Base-by-base conservation (phyloP, 2,329 filamentous ascomycete species). In the Fusarium foetens region DNA sequence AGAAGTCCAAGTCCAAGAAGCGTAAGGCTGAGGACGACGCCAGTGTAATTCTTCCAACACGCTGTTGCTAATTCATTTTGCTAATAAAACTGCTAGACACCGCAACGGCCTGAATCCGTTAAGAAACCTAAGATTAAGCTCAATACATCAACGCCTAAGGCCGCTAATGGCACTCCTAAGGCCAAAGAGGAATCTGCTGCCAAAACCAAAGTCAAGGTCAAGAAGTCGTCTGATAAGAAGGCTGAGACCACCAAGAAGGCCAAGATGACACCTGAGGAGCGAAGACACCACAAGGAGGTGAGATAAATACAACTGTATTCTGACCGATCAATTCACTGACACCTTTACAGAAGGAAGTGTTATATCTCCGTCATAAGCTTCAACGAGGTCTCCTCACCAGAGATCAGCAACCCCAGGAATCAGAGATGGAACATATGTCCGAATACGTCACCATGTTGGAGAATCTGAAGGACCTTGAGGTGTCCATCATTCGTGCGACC, bases 281-380 rank as follows among this genome's bases (percentile, higher is more conserved):
- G 86, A 73, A 85, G 84, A 38, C 77, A 82, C 38, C 88, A 89
- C 77, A 92, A 91, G 79, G 86, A 90, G 83, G 89, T 87, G 82
- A 84, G 81, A 45, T 14, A 31, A 36, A 16, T 21, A 39, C 6
- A 29, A 9, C 35, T 25, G 9, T 25, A 19, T 31, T 7, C 25
- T 23, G 19, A 17, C 25, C 14, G 49, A 53, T n/a, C 19, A 29
- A 38, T 41, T 35, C 25, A 57, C 83, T 87, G 76, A 88, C 71
- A 57, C 60, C 8, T 42, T 36, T 60, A 52, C 73, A 93, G 87
- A 91, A 90, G 74, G 91, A 93, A 75, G 94, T 99, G n/a, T 85
- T 98, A 36, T 98, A 97, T 81, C 88, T 98, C 42, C 93, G 96
- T 71, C 95, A 99, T 83, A 94, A 95, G 81, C 90, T 99, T 38